These are phyloP conservation scores for Tylopilus plumbeoviolaceoides DNA, from an alignment of 768 basidiomycete genomes.

Conservation along the genomic window DNA sequence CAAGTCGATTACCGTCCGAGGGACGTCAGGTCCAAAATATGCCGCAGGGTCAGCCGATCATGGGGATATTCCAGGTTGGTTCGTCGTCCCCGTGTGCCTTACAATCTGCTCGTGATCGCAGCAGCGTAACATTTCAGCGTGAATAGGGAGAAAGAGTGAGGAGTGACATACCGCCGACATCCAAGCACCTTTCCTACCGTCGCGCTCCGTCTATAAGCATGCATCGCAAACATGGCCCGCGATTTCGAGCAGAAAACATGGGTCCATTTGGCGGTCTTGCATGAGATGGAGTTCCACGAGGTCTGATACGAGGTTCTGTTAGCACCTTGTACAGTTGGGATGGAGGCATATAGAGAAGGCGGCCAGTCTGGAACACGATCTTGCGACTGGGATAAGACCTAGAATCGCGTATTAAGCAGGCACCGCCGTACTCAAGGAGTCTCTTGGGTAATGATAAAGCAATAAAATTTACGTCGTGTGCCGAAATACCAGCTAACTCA, in stretches of 20 bases:
- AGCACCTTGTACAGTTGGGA: background rate
- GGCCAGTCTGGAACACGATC: too few relatives aligned
- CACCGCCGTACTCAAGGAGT: too few relatives aligned
- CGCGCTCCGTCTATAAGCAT: conserved; percentile 93
- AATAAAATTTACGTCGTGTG: too few relatives aligned
- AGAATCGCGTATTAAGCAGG: too few relatives aligned
- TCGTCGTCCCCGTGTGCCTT: conserved; percentile 78
- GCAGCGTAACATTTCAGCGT: background rate
- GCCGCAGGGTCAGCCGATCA: too few relatives aligned
- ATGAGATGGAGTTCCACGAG: conserved; percentile 91
- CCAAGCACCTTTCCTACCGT: conserved; percentile 91
- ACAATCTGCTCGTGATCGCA: conserved; percentile 46
- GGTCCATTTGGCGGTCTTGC: conserved; percentile 68
- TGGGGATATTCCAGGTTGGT: conserved; percentile 92
- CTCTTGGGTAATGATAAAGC: too few relatives aligned
- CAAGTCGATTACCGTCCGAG: too few relatives aligned
- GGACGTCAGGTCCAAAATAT: too few relatives aligned
- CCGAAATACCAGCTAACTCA: too few relatives aligned
- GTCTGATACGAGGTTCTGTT: conserved; percentile 44
- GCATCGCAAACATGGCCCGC: conserved; percentile 92
- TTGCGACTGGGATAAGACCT: too few relatives aligned
- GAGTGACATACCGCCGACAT: conserved; percentile 66
- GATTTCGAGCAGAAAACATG: conserved; percentile 90
- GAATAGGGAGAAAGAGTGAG: background rate
- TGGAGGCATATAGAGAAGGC: too few relatives aligned